Percentiles rank a stretch among this genome's conserved stretches.
Conservation (phyloP, 306 rosid species). For the Ochetophila trinervis region DNA sequence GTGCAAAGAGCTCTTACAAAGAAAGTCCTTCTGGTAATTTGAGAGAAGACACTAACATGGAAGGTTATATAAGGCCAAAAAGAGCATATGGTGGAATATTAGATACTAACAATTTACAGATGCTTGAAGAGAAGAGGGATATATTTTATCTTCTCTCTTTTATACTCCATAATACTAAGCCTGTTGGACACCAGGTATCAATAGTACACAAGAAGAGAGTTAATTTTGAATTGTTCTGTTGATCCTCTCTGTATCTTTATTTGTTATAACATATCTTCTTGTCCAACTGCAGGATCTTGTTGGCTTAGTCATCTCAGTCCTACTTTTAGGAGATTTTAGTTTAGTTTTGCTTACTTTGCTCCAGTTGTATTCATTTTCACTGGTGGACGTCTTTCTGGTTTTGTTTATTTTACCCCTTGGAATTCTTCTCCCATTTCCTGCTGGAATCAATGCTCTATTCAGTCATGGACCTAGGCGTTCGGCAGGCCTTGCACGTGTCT, state of each 20-base stretch:
- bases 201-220: too few species aligned
- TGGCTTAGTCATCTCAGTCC: conserved; percentile 93
- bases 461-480: conserved; percentile 99
- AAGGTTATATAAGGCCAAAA: conserved; percentile 45
- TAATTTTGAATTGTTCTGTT: too few species aligned
- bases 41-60: conserved; percentile 47
- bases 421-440: conserved; percentile 96
- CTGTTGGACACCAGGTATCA: conserved; percentile 98
- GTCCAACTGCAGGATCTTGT: conserved; percentile 88
- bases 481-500: conserved; percentile 92
- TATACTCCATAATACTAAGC: conserved; percentile 83
- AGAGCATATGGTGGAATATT: conserved; percentile 57
- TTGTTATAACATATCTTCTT: conserved; percentile 12
- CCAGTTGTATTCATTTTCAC: conserved; percentile 84
- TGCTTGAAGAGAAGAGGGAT: conserved; percentile 81
- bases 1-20: conserved; percentile 37
- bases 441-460: conserved; percentile 97
- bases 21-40: conserved; percentile 43
- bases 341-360: conserved; percentile 95
- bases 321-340: conserved; percentile 98
- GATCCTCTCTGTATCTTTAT: neutral
- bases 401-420: conserved; percentile 85
- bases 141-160: conserved; percentile 85
- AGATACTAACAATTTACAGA: conserved; percentile 62
- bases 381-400: conserved; percentile 86